phyloP scores from a whole-genome alignment of 805 yeast genomes.

The Pichia ethanolica region DNA sequence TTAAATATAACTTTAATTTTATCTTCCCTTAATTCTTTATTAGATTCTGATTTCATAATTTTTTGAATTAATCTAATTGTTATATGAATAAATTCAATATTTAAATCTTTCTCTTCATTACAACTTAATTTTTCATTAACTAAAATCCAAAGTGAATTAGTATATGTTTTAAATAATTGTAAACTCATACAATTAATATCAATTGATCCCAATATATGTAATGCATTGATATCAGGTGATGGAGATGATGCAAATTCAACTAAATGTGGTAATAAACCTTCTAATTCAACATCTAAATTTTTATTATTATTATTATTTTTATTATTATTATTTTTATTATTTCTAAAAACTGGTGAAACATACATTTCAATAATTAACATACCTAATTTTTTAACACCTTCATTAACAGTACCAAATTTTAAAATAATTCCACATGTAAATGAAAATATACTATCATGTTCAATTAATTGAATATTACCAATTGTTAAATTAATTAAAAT shows the following conservation, averaged over 20 bases:
- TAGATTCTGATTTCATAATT: background rate
- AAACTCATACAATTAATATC: background rate
- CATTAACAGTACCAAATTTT: slow-evolving; percentile 32
- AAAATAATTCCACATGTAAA: slow-evolving; percentile 52
- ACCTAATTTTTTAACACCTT: slow-evolving; percentile 66
- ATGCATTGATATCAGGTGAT: background rate
- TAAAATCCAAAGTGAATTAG: background rate
- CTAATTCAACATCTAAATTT: background rate
- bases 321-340: background rate
- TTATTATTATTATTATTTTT: background rate
- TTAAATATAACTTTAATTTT: background rate
- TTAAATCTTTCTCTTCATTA: slow-evolving; percentile 17
- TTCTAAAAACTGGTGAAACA: background rate
- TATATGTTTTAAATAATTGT: background rate
- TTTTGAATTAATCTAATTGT: slow-evolving; percentile 20
- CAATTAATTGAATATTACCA: slow-evolving; percentile 67
- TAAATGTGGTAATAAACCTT: background rate
- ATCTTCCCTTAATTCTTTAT: background rate
- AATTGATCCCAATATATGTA: slow-evolving; percentile 1
- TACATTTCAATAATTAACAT: slow-evolving; percentile 58
- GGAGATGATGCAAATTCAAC: background rate
- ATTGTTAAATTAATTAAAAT: slow-evolving; percentile 77
- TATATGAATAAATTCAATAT: slow-evolving; percentile 68
- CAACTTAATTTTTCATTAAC: background rate
- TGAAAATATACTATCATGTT: slow-evolving; percentile 41